Base-by-base conservation (phyloP, 2,329 filamentous ascomycete genomes). In the Catunica adiposa region DNA sequence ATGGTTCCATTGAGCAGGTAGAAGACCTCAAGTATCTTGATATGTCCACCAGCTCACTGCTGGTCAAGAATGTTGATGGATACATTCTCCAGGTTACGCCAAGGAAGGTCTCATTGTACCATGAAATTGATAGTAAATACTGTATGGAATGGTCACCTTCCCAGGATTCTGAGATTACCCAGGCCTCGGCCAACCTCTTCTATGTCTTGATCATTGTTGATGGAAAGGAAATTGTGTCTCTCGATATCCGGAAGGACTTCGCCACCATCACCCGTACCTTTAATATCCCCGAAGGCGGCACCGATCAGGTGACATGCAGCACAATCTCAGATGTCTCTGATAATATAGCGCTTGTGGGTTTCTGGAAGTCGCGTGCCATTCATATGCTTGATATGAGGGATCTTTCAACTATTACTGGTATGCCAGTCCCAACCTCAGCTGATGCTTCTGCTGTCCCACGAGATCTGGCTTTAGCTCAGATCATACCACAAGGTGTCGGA, bases 1-100 rank as follows among this genome's bases (percentile, higher is more conserved):
- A 82, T 9, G 89, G 87, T 0, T 83, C 84, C 29, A 84, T 96
- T 20, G 90, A 97, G 67, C 92, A 98, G 67, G 68, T 94, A 1
- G 82, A 86, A n/a, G 71, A 76, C 0, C 89, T 89, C 61, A 73
- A 86, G 86, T 0, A 72, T 96, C 59, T 67, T 72, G 1, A 69
- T 95, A n/a, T 71, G 77, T 22, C 75, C 82, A 56, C 79, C 78
- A 57, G 11, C 11, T 96, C 90, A 0, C 69, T 98, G 1, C 22
- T 47, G 22, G 26, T 47, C 20, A 25, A n/a, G n/a, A 34, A 58
- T 23, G 14, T 67, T 88, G 38, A 83, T 80, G 1, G 70, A 73
- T 40, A 89, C 92, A 5, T 70, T 7, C 69, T 96, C 1, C 89
- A 96, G 64, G 80, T 95, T 25, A 94, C 87, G 0, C 73, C 79